Evolutionary conservation across 208 protist species (phyloP).

Genomic region (Angomonas deanei): DNA sequence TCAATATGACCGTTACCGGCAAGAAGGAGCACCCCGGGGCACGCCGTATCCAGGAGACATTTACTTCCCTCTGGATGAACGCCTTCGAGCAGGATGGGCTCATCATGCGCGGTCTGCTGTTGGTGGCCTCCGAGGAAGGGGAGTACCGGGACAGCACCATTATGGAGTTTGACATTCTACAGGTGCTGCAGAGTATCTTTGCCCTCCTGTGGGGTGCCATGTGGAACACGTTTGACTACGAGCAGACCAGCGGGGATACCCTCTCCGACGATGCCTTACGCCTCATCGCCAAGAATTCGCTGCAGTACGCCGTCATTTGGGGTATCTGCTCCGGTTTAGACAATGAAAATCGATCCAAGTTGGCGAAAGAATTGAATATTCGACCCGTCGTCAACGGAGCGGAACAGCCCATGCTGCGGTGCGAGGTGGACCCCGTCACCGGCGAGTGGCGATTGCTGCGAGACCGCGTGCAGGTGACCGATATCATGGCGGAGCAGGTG

Average conservation of each 20-base stretch:
- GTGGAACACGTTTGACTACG: constrained; percentile 86
- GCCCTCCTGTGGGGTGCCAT: constrained; percentile 90
- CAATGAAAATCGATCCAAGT: constrained; percentile 45
- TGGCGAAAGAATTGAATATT: constrained; percentile 55
- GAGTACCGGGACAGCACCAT: constrained; percentile 72
- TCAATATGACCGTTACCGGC: constrained; percentile 3
- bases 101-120: constrained; percentile 68
- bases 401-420: constrained; percentile 65
- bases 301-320: constrained; percentile 96
- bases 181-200: constrained; percentile 90
- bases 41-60: constrained; percentile 80
- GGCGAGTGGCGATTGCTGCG: constrained; percentile 79
- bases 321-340: constrained; percentile 81
- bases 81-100: constrained; percentile 84
- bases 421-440: constrained; percentile 69
- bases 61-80: constrained; percentile 65
- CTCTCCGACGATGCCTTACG: constrained; percentile 25
- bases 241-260: constrained; percentile 52
- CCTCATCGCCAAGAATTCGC: constrained; percentile 59
- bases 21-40: constrained; percentile 35
- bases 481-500: constrained; percentile 91
- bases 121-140: constrained; percentile 33
- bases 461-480: constrained; percentile 68
- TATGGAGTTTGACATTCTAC: constrained; percentile 92
- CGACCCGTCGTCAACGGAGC: constrained; percentile 21